Conservation (phyloP, 2,329 filamentous ascomycete species). For the Diaporthe ampelina region DNA sequence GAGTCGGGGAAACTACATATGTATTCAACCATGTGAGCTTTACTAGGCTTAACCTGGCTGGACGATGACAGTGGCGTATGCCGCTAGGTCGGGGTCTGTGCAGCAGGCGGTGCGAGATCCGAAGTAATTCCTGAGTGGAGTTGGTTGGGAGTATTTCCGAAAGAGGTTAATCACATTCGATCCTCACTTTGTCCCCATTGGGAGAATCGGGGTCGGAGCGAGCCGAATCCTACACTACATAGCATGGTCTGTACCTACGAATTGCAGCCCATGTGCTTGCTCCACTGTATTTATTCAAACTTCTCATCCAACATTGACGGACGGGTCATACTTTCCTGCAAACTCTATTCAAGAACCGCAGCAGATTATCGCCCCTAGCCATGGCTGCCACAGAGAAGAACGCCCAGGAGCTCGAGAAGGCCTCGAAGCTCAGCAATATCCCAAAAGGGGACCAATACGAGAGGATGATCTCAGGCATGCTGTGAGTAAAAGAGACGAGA, state of each 20-base stretch:
- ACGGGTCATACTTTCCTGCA: background rate
- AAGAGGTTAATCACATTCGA: background rate
- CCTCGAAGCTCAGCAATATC: conserved; percentile 57
- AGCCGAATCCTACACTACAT: background rate
- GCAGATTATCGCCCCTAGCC: background rate
- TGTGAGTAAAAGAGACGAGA: conserved; percentile 57
- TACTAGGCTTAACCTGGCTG: background rate
- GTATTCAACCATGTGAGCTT: background rate
- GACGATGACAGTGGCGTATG: background rate
- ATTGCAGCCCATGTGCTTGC: background rate
- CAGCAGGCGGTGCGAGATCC: background rate
- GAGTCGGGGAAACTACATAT: too few species aligned
- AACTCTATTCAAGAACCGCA: background rate
- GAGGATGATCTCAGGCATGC: conserved; percentile 74
- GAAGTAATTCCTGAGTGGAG: background rate
- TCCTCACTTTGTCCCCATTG: background rate
- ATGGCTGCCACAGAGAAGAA: conserved; percentile 49
- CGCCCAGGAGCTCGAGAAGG: conserved; percentile 56
- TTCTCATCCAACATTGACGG: background rate
- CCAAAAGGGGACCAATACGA: conserved; percentile 73
- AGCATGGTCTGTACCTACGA: background rate
- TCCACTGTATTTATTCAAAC: conserved; percentile 8
- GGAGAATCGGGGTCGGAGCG: background rate
- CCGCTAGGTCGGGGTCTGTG: background rate
- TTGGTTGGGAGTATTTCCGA: conserved; percentile 8